Percentiles rank a stretch among this genome's conserved stretches.
Evolutionary conservation across 1,284 basidiomycete species (phyloP).

Genomic region (Fomitopsis pinicola): DNA sequence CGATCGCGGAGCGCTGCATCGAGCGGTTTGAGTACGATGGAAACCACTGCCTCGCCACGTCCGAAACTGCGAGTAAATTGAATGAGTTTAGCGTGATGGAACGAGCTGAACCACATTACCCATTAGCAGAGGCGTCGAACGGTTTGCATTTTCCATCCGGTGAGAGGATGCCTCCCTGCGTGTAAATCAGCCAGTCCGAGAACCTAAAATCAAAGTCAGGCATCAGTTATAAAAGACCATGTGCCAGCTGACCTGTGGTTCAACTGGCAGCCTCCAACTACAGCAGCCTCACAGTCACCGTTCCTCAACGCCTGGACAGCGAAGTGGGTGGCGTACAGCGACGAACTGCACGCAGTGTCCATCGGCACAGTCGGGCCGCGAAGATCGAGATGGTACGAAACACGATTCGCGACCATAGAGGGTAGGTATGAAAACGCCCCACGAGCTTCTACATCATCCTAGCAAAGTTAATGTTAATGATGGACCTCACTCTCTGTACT

Average conservation of each 20-base stretch:
- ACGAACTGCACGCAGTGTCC: constrained; percentile 49
- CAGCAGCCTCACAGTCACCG: constrained; percentile 45
- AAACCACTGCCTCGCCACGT: constrained; percentile 21
- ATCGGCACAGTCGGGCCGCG: constrained; percentile 41
- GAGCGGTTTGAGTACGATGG: constrained; percentile 24
- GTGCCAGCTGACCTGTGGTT: constrained; percentile 17
- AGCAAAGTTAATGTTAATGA: neutral
- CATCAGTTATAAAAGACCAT: neutral
- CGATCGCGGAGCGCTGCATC: constrained; percentile 21
- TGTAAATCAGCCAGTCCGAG: constrained; percentile 25
- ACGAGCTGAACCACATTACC: constrained; percentile 22
- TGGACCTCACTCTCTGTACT: neutral
- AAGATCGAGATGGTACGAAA: constrained; percentile 47
- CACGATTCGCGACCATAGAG: constrained; percentile 39
- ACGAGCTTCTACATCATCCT: constrained; percentile 33
- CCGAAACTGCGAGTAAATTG: constrained; percentile 14
- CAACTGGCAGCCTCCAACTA: constrained; percentile 41
- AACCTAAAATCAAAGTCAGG: constrained; percentile 9
- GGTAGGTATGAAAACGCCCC: constrained; percentile 34
- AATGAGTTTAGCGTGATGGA: neutral
- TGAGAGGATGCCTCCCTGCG: constrained; percentile 33
- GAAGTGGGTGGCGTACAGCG: constrained; percentile 42
- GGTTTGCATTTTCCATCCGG: constrained; percentile 45
- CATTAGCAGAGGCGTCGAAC: constrained; percentile 44
- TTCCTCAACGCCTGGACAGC: constrained; percentile 38